A percentile compares a stretch with the other conserved stretches of the same genome.
phyloP scores from a whole-genome alignment of 2,329 filamentous ascomycete species.

The Stachybotrys chartarum region DNA sequence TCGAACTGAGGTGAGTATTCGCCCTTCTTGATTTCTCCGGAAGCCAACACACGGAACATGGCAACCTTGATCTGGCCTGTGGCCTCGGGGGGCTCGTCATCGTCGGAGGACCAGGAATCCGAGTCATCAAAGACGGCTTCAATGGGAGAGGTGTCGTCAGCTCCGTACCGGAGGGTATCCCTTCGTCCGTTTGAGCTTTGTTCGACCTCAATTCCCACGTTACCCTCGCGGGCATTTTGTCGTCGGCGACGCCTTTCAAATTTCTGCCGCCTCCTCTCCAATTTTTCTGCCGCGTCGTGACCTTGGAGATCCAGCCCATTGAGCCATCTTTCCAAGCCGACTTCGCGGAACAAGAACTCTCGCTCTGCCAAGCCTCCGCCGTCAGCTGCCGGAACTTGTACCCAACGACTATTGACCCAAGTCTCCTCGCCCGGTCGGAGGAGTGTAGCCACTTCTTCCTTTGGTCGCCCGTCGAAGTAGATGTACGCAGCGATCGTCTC shows the following conservation, averaged over 20 bases:
- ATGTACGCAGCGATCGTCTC: slow-evolving; percentile 98
- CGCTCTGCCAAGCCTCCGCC: slow-evolving; percentile 91
- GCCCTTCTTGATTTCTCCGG: slow-evolving; percentile 93
- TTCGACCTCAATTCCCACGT: slow-evolving; percentile 23
- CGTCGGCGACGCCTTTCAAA: slow-evolving; percentile 62
- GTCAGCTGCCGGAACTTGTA: slow-evolving; percentile 84
- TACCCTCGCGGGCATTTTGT: slow-evolving; percentile 42
- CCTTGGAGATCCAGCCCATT: slow-evolving; percentile 94
- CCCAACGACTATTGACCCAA: slow-evolving; percentile 98
- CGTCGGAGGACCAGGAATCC: slow-evolving; percentile 68
- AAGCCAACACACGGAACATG: slow-evolving; percentile 89
- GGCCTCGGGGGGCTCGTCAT: slow-evolving; percentile 87
- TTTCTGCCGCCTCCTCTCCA: slow-evolving; percentile 82
- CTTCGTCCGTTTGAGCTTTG: slow-evolving; percentile 35
- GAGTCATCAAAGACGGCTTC: slow-evolving; percentile 63
- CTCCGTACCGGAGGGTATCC: slow-evolving; percentile 72
- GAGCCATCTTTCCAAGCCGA: slow-evolving; percentile 91
- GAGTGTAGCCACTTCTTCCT: slow-evolving; percentile 94
- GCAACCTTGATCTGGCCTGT: slow-evolving; percentile 98
- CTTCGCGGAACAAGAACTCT: slow-evolving; percentile 95
- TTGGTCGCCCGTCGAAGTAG: slow-evolving; percentile 91
- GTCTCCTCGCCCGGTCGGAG: slow-evolving; percentile 91
- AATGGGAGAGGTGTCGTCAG: slow-evolving; percentile 66
- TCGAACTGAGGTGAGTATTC: slow-evolving; percentile 98
- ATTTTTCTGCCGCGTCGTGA: slow-evolving; percentile 80